Percentiles rank a stretch among this genome's conserved stretches.
Conservation (phyloP, 179 eudicot species). For the Drosera spatulata region DNA sequence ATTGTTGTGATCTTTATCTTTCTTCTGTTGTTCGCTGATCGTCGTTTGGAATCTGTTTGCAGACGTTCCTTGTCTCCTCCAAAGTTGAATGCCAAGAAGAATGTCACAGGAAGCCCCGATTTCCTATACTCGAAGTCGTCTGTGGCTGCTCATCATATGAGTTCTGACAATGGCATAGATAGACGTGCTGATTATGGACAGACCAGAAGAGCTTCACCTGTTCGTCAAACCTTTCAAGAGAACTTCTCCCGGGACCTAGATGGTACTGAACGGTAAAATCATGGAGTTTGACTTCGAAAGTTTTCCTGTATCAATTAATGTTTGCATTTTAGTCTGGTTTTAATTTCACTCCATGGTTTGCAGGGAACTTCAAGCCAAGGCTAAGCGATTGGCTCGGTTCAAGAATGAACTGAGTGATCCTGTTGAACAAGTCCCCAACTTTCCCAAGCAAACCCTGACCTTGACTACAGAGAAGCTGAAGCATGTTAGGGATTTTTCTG, state of each 20-base stretch:
- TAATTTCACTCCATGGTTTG: slow-evolving; percentile 2
- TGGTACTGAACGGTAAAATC: slow-evolving; percentile 33
- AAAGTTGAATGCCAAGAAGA: slow-evolving; percentile 18
- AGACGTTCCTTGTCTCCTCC: slow-evolving; percentile 46
- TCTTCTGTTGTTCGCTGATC: too few species aligned
- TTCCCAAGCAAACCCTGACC: slow-evolving; percentile 22
- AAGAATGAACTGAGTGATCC: slow-evolving; percentile 55
- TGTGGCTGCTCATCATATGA: slow-evolving; percentile 21
- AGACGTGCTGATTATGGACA: too few species aligned
- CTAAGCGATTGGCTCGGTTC: slow-evolving; percentile 87
- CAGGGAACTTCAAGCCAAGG: slow-evolving; percentile 88
- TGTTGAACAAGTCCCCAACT: slow-evolving; percentile 21
- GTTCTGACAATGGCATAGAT: slow-evolving; percentile 22
- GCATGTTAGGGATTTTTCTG: slow-evolving; percentile 16
- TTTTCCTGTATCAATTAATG: background rate
- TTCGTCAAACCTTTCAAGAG: slow-evolving; percentile 28
- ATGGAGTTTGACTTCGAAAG: background rate
- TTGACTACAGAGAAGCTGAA: slow-evolving; percentile 31
- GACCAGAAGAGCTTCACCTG: too few species aligned
- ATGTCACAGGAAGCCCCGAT: slow-evolving; percentile 19
- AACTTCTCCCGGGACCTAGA: slow-evolving; percentile 25
- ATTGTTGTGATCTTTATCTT: too few species aligned
- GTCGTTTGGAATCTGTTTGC: background rate
- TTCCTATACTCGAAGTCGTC: slow-evolving; percentile 13
- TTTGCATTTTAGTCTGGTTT: too few species aligned